Percentiles rank a stretch among this genome's conserved stretches.
Conservation (phyloP, 352 stramenopile genomes). For the Blastocystis sp. region DNA sequence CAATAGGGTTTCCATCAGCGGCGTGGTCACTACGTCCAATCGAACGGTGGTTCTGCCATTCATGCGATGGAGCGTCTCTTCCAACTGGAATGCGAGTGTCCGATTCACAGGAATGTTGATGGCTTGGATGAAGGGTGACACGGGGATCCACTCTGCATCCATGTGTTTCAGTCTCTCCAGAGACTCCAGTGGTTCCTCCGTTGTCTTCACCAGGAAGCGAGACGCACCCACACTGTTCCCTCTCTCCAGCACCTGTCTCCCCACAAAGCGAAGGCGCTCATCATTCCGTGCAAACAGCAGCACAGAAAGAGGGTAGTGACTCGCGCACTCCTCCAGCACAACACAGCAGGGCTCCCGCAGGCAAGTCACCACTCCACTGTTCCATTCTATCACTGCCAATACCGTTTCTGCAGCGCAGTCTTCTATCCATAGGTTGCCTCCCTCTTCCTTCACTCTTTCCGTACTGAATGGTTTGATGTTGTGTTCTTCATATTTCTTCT, state of each 20-base stretch:
- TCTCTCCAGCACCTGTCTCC: not conserved
- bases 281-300: not conserved
- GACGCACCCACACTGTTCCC: not conserved
- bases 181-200: not conserved
- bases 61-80: not conserved
- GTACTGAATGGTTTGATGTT: no score
- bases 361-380: not conserved
- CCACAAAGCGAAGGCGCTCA: not conserved
- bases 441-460: no score
- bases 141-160: not conserved
- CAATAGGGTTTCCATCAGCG: not conserved
- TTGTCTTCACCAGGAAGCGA: not conserved
- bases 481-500: not conserved
- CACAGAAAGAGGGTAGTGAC: not conserved
- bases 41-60: not conserved
- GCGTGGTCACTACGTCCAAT: not conserved
- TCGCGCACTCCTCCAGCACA: no score
- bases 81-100: not conserved
- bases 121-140: not conserved
- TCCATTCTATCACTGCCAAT: not conserved
- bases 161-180: not conserved
- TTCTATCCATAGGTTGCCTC: no score
- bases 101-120: not conserved
- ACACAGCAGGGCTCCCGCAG: not conserved
- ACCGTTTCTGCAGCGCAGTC: not conserved